A percentile compares a stretch with the other conserved stretches of the same genome.
Conservation (phyloP, 2,329 filamentous ascomycete genomes). For the Cladosporium cucumerinum region DNA sequence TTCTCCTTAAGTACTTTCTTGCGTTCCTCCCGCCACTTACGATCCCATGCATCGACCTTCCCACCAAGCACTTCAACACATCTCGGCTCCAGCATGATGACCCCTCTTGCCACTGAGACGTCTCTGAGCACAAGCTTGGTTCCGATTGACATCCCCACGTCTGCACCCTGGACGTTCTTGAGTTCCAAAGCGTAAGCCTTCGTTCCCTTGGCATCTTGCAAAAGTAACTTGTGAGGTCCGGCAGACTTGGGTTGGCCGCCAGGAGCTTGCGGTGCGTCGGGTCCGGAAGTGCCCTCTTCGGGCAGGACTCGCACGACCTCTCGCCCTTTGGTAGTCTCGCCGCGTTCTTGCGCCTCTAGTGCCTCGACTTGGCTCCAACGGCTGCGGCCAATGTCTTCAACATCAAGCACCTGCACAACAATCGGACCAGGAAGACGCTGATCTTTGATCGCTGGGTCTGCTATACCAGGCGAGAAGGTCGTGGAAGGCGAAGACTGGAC, state of each 20-base stretch:
- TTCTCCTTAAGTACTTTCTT: slow-evolving; percentile 64
- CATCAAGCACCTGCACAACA: slow-evolving; percentile 76
- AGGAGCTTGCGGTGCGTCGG: slow-evolving; percentile 38
- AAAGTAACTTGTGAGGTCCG: slow-evolving; percentile 72
- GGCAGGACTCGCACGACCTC: slow-evolving; percentile 74
- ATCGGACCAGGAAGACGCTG: slow-evolving; percentile 58
- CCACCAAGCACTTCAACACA: slow-evolving; percentile 76
- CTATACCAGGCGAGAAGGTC: slow-evolving; percentile 57
- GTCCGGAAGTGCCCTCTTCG: slow-evolving; percentile 38
- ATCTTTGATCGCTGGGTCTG: slow-evolving; percentile 54
- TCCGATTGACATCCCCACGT: slow-evolving; percentile 68
- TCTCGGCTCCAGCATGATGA: slow-evolving; percentile 70
- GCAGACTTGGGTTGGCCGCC: slow-evolving; percentile 24
- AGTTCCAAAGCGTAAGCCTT: slow-evolving; percentile 73
- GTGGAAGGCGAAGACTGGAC: slow-evolving; percentile 43
- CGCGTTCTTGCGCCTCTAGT: slow-evolving; percentile 68
- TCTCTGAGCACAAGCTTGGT: slow-evolving; percentile 72
- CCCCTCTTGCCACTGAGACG: slow-evolving; percentile 67
- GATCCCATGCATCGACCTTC: slow-evolving; percentile 78
- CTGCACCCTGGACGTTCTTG: slow-evolving; percentile 61
- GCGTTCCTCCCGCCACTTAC: slow-evolving; percentile 68
- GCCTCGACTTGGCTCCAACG: slow-evolving; percentile 86
- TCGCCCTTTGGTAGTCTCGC: slow-evolving; percentile 70
- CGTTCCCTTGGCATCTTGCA: slow-evolving; percentile 74
- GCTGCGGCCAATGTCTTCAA: slow-evolving; percentile 77